Evolutionary conservation across 75 land plant genomes (phyloP).

Genomic region (Pinus tabuliformis): DNA sequence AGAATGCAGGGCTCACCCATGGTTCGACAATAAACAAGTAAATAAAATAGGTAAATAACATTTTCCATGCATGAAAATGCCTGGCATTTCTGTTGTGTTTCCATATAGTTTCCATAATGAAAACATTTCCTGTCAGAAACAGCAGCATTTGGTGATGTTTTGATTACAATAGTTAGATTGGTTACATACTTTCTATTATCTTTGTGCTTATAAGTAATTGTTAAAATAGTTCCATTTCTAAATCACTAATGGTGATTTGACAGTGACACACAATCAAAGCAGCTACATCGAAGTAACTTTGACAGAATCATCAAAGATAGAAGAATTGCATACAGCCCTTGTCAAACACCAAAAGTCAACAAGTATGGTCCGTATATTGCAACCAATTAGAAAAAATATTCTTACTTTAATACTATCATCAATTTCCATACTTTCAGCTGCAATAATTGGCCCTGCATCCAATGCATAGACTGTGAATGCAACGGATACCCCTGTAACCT

Average conservation of each 20-base stretch:
- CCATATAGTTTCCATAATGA: too few species aligned
- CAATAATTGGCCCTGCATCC: constrained; percentile 97
- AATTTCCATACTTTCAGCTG: constrained; percentile 59
- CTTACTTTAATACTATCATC: constrained; percentile 81
- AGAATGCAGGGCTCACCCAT: too few species aligned
- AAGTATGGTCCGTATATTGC: not conserved
- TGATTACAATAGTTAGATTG: too few species aligned
- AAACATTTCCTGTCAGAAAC: too few species aligned
- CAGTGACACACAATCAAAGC: not conserved
- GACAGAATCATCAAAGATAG: not conserved
- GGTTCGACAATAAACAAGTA: too few species aligned
- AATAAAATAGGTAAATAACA: too few species aligned
- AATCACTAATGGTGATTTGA: not conserved
- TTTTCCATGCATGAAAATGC: too few species aligned
- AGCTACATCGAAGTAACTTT: not conserved
- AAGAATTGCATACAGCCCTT: not conserved
- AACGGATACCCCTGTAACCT: constrained; percentile 89
- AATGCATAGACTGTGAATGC: constrained; percentile 86
- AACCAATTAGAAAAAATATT: constrained; percentile 4
- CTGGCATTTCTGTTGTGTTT: too few species aligned
- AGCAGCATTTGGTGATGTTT: too few species aligned
- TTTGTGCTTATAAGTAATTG: too few species aligned
- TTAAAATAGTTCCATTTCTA: not conserved
- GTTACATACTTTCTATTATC: too few species aligned
- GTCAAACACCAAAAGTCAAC: constrained; percentile 3